Percentiles rank a stretch among this genome's conserved stretches.
Evolutionary conservation across 352 stramenopile species (phyloP).

Genomic region (Phytophthora capsici): DNA sequence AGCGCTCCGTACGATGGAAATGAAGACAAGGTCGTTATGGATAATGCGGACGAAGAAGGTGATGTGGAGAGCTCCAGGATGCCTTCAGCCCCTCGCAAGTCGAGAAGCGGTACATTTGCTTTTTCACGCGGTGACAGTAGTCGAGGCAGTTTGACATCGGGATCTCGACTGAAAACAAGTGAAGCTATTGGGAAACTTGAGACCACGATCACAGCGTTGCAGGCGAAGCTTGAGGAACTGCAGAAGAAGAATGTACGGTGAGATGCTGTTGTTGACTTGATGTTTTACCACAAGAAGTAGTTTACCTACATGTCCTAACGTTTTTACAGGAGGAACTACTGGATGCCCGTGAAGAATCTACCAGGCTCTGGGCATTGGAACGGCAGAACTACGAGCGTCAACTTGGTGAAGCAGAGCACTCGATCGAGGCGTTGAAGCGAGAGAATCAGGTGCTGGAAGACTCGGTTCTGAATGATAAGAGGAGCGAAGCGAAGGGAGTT

Average conservation of each 20-base stretch:
- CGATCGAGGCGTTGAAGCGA: slow-evolving; percentile 60
- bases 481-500: slow-evolving; percentile 21
- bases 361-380: slow-evolving; percentile 70
- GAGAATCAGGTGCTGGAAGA: slow-evolving; percentile 69
- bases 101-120: slow-evolving; percentile 10
- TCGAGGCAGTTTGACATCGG: slow-evolving; percentile 14
- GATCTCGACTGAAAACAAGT: slow-evolving; percentile 32
- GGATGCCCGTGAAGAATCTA: slow-evolving; percentile 67
- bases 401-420: slow-evolving; percentile 67
- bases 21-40: slow-evolving; percentile 76
- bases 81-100: slow-evolving; percentile 31
- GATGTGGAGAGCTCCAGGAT: slow-evolving; percentile 1
- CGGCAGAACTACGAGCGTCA: slow-evolving; percentile 73
- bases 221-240: slow-evolving; percentile 69
- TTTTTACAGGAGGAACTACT: slow-evolving; percentile 56
- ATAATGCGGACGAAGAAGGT: slow-evolving; percentile 48
- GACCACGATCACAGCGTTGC: slow-evolving; percentile 57
- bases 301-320: background rate
- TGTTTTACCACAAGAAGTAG: background rate
- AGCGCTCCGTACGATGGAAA: slow-evolving; percentile 48
- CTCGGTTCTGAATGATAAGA: slow-evolving; percentile 51
- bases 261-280: slow-evolving; percentile 10
- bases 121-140: slow-evolving; percentile 15
- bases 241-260: slow-evolving; percentile 80
- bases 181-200: slow-evolving; percentile 59